Base-by-base conservation (phyloP, 73 alveolate genomes). In the Paramecium sonneborni region DNA sequence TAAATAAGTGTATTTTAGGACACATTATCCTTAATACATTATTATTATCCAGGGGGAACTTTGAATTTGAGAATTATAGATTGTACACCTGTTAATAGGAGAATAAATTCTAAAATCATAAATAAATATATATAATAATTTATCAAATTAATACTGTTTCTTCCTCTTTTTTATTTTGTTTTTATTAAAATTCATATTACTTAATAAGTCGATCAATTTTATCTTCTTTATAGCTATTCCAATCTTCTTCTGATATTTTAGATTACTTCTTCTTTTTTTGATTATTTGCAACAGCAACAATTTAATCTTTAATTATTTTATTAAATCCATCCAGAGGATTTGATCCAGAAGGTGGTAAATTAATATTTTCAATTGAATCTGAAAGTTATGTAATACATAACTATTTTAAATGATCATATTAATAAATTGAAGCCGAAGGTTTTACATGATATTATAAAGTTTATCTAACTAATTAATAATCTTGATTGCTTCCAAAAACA, bases 241-340 rank as follows among this genome's bases (percentile, higher is more conserved):
- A 74, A 11, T 39, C 72, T 15, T 43, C 41, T 0, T 79, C 69
- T 30, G 41, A 7, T 46, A 79, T 26, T 26, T 79, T 21, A 1
- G 26, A 38, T 79, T 79, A 7, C 18, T 38, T 34, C 24, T 39
- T 46, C 72, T 79, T 79, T 26, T 79, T 79, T 12, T 38, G 10
- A 72, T 21, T 20, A 32, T 72, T 72, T 12, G n/a, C 57, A 0
- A 35, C 86, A 12, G 57, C 57, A 72, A 38, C 57, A 14, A 72
- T 38, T 41, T 79, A 23, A 43, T 79, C 90, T 46, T 79, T 79
- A 6, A 79, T 39, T 1, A 79, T 79, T 46, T 79, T 79, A 5
- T 39, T 79, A 34, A 79, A 79, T 21, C 76, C 69, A 43, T 79
- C 90, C 9, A 43, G 41, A 38, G 90, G 90, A 43, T 79, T 30